Evolutionary conservation across 2,329 filamentous ascomycete species (phyloP).

Genomic region (Fusarium compactum): DNA sequence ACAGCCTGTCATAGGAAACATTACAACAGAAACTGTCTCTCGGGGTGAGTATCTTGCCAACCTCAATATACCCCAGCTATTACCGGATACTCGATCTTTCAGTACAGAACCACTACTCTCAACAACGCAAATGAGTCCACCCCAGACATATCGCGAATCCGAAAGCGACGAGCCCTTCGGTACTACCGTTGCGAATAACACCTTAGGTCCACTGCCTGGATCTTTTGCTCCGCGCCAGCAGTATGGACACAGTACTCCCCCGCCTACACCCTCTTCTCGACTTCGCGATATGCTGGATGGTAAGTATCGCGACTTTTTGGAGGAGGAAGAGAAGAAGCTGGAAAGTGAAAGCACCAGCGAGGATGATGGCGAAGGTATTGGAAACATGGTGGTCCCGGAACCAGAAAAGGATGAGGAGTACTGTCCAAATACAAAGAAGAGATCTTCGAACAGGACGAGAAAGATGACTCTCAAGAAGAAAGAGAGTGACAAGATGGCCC

Average conservation of each 20-base stretch:
- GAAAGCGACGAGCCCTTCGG: too few relatives aligned
- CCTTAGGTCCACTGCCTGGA: neutral
- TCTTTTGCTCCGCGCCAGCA: neutral
- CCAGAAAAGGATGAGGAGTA: slow-evolving; percentile 38
- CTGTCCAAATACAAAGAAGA: slow-evolving; percentile 26
- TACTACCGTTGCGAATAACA: neutral
- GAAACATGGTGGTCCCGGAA: slow-evolving; percentile 12
- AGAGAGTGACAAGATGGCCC: neutral
- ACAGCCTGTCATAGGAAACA: neutral
- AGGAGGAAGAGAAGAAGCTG: neutral
- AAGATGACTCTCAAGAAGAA: neutral
- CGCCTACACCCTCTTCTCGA: neutral
- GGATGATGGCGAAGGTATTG: neutral
- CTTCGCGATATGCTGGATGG: slow-evolving; percentile 18
- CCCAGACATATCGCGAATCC: too few relatives aligned
- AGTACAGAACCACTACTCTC: neutral
- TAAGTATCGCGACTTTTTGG: neutral
- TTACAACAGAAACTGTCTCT: neutral
- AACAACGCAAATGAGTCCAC: neutral
- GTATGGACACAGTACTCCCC: too few relatives aligned
- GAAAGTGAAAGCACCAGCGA: neutral
- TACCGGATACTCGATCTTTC: neutral
- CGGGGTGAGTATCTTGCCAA: neutral
- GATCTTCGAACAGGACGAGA: slow-evolving; percentile 4
- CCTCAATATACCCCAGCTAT: neutral